These are phyloP conservation scores for Chamaecrista fasciculata DNA, from an alignment of 306 rosid genomes.

Conservation along the genomic window DNA sequence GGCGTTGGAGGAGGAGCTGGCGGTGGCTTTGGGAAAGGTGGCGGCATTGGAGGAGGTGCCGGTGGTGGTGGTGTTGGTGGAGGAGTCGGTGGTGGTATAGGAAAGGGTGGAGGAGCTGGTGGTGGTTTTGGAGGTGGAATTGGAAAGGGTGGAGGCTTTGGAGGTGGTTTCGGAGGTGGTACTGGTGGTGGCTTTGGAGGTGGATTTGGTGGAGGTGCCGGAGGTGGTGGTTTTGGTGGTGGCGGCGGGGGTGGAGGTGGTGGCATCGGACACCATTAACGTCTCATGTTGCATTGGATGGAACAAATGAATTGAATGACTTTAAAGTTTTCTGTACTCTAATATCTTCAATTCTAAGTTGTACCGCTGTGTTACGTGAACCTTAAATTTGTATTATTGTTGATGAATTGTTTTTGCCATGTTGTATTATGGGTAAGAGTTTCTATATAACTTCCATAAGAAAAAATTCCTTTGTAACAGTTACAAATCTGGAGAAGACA, in stretches of 20 bases:
- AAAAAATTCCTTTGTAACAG: no score
- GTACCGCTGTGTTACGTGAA: not conserved
- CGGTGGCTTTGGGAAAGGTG: not conserved
- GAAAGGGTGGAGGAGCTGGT: slow-evolving; percentile 17
- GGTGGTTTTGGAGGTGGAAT: slow-evolving; percentile 23
- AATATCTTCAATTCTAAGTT: not conserved
- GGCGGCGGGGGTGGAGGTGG: slow-evolving; percentile 38
- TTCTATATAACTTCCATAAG: no score
- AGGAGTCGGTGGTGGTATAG: slow-evolving; percentile 10
- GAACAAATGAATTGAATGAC: not conserved
- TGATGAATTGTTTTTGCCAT: not conserved
- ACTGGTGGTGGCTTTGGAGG: slow-evolving; percentile 45
- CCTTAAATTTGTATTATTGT: not conserved
- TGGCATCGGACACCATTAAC: slow-evolving; percentile 58
- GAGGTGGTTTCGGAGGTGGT: slow-evolving; percentile 19
- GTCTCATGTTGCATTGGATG: slow-evolving; percentile 32
- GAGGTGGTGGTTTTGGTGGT: slow-evolving; percentile 27
- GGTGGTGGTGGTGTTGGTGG: slow-evolving; percentile 29
- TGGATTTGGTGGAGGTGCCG: slow-evolving; percentile 28
- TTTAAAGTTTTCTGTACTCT: no score
- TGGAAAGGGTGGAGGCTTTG: slow-evolving; percentile 22
- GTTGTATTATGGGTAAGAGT: not conserved
- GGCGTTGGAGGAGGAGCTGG: slow-evolving; percentile 20
- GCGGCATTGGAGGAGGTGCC: not conserved
- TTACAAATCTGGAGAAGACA: not conserved